Evolutionary conservation across 2,329 filamentous ascomycete genomes (phyloP).

Genomic region (Plectosphaerella plurivora): DNA sequence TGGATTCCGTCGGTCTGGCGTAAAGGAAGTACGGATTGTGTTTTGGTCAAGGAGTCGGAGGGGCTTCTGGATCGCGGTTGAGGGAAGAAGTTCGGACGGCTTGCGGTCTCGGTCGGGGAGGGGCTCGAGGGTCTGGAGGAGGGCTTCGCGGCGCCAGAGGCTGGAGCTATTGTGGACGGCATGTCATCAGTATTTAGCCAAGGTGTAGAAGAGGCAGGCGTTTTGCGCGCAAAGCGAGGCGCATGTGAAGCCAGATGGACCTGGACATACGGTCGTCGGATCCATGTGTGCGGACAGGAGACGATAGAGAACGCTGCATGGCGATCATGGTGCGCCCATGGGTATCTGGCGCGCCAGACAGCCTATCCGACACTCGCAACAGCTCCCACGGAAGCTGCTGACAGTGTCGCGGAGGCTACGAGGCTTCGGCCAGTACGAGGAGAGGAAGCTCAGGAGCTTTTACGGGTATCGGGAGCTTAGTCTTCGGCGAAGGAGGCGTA

Average conservation of each 20-base stretch:
- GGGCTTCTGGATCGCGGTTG: constrained; percentile 53
- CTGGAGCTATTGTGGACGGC: constrained; percentile 34
- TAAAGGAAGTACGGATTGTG: constrained; percentile 31
- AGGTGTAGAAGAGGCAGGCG: constrained; percentile 11
- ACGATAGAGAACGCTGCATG: constrained; percentile 60
- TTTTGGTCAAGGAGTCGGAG: constrained; percentile 31
- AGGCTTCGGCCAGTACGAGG: too few species aligned
- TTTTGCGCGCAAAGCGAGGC: too few species aligned
- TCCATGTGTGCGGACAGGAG: constrained; percentile 51
- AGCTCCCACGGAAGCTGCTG: constrained; percentile 12
- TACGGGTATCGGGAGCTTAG: not conserved
- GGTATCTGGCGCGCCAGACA: constrained; percentile 17
- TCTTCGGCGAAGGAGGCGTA: not conserved
- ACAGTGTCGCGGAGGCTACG: constrained; percentile 3
- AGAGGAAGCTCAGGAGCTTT: not conserved
- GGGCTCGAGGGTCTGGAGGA: constrained; percentile 53
- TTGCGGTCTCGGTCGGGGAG: constrained; percentile 46
- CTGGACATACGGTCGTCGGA: constrained; percentile 54
- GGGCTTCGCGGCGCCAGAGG: constrained; percentile 44
- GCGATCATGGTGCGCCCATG: constrained; percentile 51
- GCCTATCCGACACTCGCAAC: constrained; percentile 22
- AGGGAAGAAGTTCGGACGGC: constrained; percentile 39
- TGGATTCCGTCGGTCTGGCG: constrained; percentile 41
- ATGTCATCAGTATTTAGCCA: too few species aligned
- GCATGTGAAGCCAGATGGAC: not conserved